Evolutionary conservation across 148 eudicot genomes (phyloP).

Genomic region (Spergularia marina): DNA sequence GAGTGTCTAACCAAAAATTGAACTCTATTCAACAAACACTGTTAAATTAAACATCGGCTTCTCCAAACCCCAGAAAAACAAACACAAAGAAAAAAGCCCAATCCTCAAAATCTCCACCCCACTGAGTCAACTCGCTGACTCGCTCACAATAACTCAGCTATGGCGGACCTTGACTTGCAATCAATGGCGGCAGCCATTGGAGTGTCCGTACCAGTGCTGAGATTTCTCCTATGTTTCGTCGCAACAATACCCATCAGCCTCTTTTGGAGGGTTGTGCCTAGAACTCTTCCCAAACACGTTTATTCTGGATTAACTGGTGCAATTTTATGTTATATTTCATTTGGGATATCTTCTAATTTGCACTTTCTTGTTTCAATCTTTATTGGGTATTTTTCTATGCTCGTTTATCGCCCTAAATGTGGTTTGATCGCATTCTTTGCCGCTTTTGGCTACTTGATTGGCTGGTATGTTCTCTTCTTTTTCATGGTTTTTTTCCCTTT

Average conservation of each 20-base stretch:
- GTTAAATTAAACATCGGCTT: not conserved
- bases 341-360: conserved; percentile 80
- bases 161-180: conserved; percentile 54
- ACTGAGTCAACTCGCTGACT: conserved; percentile 3
- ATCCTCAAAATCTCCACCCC: not conserved
- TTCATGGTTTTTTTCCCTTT: no score
- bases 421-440: conserved; percentile 71
- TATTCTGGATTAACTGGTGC: conserved; percentile 69
- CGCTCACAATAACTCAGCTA: conserved; percentile 13
- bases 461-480: conserved; percentile 16
- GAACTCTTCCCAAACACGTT: conserved; percentile 62
- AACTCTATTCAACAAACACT: no score
- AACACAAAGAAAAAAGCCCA: not conserved
- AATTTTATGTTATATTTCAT: conserved; percentile 66
- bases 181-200: conserved; percentile 75
- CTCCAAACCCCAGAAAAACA: not conserved
- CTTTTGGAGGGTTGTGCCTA: conserved; percentile 64
- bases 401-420: conserved; percentile 53
- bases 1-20: no score
- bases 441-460: conserved; percentile 78
- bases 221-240: conserved; percentile 66
- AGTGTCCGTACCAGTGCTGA: conserved; percentile 68
- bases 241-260: conserved; percentile 82
- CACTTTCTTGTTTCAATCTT: conserved; percentile 79
- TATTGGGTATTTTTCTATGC: conserved; percentile 70